Conservation (phyloP, 2,329 filamentous ascomycete genomes). For the Phaeomoniella chlamydospora region DNA sequence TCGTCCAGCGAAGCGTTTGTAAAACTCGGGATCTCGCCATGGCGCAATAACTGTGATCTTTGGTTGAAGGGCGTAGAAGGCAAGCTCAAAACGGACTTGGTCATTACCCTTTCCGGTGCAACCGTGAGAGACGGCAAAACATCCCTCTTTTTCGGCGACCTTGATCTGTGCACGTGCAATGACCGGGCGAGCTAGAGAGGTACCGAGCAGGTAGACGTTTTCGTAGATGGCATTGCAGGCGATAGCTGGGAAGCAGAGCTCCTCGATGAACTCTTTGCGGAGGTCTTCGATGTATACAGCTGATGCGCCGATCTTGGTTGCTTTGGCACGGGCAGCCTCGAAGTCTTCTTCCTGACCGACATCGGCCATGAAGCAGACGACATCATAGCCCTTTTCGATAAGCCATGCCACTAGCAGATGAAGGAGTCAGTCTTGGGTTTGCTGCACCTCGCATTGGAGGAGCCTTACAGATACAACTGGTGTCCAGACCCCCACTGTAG, state of each 20-base stretch:
- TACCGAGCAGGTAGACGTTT: conserved; percentile 15
- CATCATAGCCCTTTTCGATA: conserved; percentile 36
- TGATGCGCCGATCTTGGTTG: conserved; percentile 50
- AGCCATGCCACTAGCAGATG: conserved; percentile 30
- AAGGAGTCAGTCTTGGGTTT: too few relatives aligned
- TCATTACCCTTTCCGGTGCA: conserved; percentile 34
- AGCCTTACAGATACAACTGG: conserved; percentile 42
- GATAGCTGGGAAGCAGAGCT: conserved; percentile 67
- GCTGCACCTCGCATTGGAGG: too few relatives aligned
- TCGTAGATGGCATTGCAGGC: neutral
- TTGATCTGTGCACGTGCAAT: conserved; percentile 30
- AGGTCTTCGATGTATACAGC: conserved; percentile 51
- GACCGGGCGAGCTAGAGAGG: conserved; percentile 26
- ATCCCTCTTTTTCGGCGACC: conserved; percentile 12
- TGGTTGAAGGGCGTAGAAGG: conserved; percentile 32
- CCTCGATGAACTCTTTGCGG: conserved; percentile 61
- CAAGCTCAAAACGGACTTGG: conserved; percentile 34
- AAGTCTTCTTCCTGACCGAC: conserved; percentile 62
- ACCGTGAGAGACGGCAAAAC: conserved; percentile 25
- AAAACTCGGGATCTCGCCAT: conserved; percentile 33
- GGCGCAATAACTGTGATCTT: conserved; percentile 34
- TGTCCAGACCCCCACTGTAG: conserved; percentile 40
- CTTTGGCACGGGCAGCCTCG: conserved; percentile 55
- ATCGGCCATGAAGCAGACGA: conserved; percentile 55
- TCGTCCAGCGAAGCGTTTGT: conserved; percentile 31